These are phyloP conservation scores for Ganoderma boninense DNA, from an alignment of 1,284 basidiomycete species.

Conservation along the genomic window DNA sequence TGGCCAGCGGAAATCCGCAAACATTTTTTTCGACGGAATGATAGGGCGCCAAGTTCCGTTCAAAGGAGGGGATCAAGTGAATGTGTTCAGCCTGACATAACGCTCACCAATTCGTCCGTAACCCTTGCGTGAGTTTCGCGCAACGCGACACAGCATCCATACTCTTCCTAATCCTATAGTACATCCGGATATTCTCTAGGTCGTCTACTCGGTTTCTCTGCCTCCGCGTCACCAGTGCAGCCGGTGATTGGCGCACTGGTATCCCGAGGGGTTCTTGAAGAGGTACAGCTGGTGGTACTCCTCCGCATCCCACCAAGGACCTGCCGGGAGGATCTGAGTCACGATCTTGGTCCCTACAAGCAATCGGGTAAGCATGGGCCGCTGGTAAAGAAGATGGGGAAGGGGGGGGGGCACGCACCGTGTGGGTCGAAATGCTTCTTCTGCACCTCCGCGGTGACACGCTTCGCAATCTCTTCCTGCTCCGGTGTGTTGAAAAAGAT, in stretches of 20 bases:
- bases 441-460: constrained; percentile 88
- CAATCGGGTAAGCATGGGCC: neutral
- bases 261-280: constrained; percentile 64
- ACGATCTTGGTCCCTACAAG: constrained; percentile 71
- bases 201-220: neutral
- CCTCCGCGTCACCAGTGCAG: constrained; percentile 53
- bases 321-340: constrained; percentile 74
- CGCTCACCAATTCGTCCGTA: neutral
- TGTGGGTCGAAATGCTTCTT: constrained; percentile 83
- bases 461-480: constrained; percentile 79
- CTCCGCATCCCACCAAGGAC: constrained; percentile 86
- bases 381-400: neutral
- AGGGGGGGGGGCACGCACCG: constrained; percentile 39
- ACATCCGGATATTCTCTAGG: neutral
- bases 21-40: neutral
- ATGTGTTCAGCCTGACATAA: neutral
- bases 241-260: constrained; percentile 60
- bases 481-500: constrained; percentile 87
- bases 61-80: neutral
- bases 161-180: neutral
- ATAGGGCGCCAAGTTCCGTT: neutral
- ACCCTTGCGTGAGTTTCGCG: neutral
- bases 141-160: neutral
- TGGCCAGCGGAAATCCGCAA: neutral
- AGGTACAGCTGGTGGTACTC: constrained; percentile 89